These are phyloP conservation scores for Ceratobasidium sp. DNA, from an alignment of 1,284 basidiomycete genomes.

Conservation along the genomic window DNA sequence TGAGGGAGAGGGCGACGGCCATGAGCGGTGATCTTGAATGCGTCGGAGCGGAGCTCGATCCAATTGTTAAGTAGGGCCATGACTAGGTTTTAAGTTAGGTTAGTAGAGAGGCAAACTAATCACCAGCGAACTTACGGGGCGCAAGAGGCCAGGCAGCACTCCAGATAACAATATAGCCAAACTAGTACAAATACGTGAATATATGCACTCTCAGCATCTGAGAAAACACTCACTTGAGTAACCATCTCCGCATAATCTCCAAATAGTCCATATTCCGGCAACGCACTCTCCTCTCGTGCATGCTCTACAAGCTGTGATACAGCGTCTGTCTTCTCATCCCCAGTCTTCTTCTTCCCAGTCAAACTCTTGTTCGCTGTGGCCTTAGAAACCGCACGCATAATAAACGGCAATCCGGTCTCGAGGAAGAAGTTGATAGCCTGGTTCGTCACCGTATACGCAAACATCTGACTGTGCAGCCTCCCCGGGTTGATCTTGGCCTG, in stretches of 20 bases:
- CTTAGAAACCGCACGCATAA: slow-evolving; percentile 72
- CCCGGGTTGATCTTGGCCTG: slow-evolving; percentile 58
- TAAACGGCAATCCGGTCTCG: slow-evolving; percentile 88
- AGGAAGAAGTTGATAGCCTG: slow-evolving; percentile 87
- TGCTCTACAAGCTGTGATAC: slow-evolving; percentile 82
- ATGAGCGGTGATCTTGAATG: slow-evolving; percentile 94
- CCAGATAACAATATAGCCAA: slow-evolving; percentile 94
- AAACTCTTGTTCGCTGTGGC: slow-evolving; percentile 54
- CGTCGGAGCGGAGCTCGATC: slow-evolving; percentile 93
- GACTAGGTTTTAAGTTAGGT: slow-evolving; percentile 58
- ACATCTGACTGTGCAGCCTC: slow-evolving; percentile 91
- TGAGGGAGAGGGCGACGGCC: slow-evolving; percentile 86
- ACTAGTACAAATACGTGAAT: slow-evolving; percentile 62
- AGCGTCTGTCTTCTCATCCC: slow-evolving; percentile 64
- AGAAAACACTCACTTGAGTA: slow-evolving; percentile 61
- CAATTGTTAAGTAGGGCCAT: slow-evolving; percentile 89
- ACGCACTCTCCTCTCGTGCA: slow-evolving; percentile 81
- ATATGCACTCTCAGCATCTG: neutral
- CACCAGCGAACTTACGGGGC: slow-evolving; percentile 66
- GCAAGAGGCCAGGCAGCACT: slow-evolving; percentile 95
- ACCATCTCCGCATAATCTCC: slow-evolving; percentile 96
- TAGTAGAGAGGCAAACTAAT: slow-evolving; percentile 31
- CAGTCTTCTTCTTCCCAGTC: slow-evolving; percentile 69
- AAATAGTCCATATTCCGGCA: slow-evolving; percentile 87
- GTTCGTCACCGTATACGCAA: slow-evolving; percentile 94